These are phyloP conservation scores for Vinca minor DNA, from an alignment of 257 asterid genomes.

Conservation along the genomic window DNA sequence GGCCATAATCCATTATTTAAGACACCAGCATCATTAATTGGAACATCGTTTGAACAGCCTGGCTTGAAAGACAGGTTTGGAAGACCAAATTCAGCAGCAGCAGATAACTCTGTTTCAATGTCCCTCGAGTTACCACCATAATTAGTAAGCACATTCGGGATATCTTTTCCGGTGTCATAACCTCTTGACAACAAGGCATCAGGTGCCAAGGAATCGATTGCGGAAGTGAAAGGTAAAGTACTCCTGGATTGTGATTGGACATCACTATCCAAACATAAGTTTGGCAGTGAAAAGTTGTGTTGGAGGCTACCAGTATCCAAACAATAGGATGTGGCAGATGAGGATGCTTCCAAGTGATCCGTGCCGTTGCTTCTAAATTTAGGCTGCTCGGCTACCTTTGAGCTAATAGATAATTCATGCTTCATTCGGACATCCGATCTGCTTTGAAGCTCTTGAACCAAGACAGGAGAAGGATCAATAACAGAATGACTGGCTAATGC, in stretches of 20 bases:
- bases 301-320: slow-evolving; percentile 66
- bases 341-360: slow-evolving; percentile 71
- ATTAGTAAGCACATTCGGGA: slow-evolving; percentile 69
- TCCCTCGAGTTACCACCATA: slow-evolving; percentile 61
- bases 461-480: slow-evolving; percentile 42
- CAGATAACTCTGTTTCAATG: slow-evolving; percentile 69
- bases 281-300: slow-evolving; percentile 52
- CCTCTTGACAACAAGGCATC: slow-evolving; percentile 89
- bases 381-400: slow-evolving; percentile 48
- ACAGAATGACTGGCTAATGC: slow-evolving; percentile 37
- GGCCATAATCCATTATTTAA: slow-evolving; percentile 66
- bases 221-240: slow-evolving; percentile 41
- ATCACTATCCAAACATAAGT: slow-evolving; percentile 58
- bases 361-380: slow-evolving; percentile 40
- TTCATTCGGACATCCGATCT: slow-evolving; percentile 44
- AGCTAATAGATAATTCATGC: slow-evolving; percentile 42
- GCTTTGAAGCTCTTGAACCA: slow-evolving; percentile 46
- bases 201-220: slow-evolving; percentile 64
- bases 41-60: slow-evolving; percentile 59
- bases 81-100: slow-evolving; percentile 66
- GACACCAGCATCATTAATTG: slow-evolving; percentile 51
- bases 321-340: slow-evolving; percentile 79
- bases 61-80: slow-evolving; percentile 61
- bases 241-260: slow-evolving; percentile 66
- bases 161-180: slow-evolving; percentile 84